These are phyloP conservation scores for Scopulariopsis brevicaulis DNA, from an alignment of 2,329 filamentous ascomycete genomes.

Conservation along the genomic window DNA sequence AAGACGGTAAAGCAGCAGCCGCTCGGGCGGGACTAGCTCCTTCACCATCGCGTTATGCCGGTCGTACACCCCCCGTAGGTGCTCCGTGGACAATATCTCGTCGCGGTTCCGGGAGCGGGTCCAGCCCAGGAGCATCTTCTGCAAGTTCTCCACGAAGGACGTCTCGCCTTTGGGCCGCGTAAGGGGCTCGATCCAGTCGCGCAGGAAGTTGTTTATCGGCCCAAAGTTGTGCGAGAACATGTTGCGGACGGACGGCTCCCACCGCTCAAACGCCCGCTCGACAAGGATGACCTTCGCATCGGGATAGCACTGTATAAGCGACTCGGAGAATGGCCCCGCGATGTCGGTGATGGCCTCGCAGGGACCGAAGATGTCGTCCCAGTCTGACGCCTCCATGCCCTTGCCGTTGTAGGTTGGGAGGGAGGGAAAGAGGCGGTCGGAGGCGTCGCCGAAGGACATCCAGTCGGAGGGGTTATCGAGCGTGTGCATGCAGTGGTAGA, in stretches of 20 bases:
- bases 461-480: constrained; percentile 13
- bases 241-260: constrained; percentile 20
- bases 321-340: constrained; percentile 14
- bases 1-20: constrained; percentile 19
- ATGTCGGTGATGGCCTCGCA: constrained; percentile 19
- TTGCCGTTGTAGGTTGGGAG: constrained; percentile 16
- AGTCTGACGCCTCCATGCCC: background rate
- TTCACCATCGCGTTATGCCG: constrained; percentile 16
- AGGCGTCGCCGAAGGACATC: constrained; percentile 13
- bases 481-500: constrained; percentile 17
- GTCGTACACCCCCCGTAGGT: constrained; percentile 14
- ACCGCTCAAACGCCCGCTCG: constrained; percentile 17
- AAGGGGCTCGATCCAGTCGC: constrained; percentile 9
- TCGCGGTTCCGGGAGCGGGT: constrained; percentile 12
- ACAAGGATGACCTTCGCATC: constrained; percentile 21
- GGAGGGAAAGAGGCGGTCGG: constrained; percentile 16
- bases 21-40: constrained; percentile 13
- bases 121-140: constrained; percentile 17
- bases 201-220: constrained; percentile 11
- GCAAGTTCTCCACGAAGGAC: constrained; percentile 14
- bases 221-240: constrained; percentile 6
- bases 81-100: constrained; percentile 9
- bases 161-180: constrained; percentile 10
- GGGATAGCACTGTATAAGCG: constrained; percentile 17
- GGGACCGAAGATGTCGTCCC: background rate